Base-by-base conservation (phyloP, 2,329 filamentous ascomycete species). In the Torrubiella hemipterigena region DNA sequence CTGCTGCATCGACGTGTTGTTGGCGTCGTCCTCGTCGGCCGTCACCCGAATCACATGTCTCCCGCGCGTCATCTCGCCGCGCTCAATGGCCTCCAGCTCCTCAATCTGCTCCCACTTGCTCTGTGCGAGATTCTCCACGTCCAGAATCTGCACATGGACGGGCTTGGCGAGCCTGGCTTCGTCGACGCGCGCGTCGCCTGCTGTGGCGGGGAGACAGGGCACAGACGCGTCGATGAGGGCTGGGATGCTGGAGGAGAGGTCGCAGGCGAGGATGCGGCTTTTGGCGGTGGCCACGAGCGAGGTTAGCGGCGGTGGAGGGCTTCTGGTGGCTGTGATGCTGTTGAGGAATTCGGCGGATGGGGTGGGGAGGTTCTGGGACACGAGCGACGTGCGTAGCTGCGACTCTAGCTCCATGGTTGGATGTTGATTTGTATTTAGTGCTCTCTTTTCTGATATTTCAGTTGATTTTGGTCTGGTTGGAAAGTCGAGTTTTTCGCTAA, bases 61-160 rank as follows among this genome's bases (percentile, higher is more conserved):
- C 0, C 91, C 91, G 24, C 74, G 70, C 1, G 69, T 83, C 40
- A 64, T 71, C 56, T 89, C 82, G 1, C 83, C 83, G 10, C 81
- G 67, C 46, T 80, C 75, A 27, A 76, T 63, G 26, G 76, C 70
- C 52, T 89, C 82, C 6, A 91, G 73, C 20, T 77, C 75, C 52
- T 95, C 85, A 19, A 94, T 70, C 53, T 95, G 85, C 40, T 84
- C 79, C 84, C 87, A 93, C 31, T 81, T 70, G 44, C 80, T 85
- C 31, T 71, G 67, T 3, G 77, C 70, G 14, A 96, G 68, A 48
- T 96, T 87, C 48, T 93, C 80, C 7, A 96, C 65, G 44, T 93
- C 86, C 2, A 94, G 59, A 1, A 96, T 72, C 53, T 96, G 91
- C 2, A 91, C 78, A 4, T 79, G 64, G 1, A 89, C 64, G 19